Evolutionary conservation across 352 stramenopile genomes (phyloP).

Genomic region (Phytophthora sojae): DNA sequence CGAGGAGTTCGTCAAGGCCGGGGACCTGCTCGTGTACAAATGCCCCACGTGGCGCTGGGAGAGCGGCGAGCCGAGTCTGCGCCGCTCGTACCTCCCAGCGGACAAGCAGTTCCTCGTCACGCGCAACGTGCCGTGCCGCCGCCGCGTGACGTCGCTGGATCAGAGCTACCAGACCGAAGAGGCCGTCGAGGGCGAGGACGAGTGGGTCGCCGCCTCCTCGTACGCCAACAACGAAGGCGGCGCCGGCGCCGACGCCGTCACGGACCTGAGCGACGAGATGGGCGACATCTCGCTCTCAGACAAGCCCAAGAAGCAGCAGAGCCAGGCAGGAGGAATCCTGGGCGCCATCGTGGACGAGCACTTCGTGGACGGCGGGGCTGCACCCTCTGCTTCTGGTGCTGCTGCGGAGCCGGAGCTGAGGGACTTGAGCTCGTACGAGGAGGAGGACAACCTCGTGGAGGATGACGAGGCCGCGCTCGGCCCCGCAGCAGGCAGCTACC

Average conservation of each 20-base stretch:
- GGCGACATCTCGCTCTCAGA: conserved; percentile 65
- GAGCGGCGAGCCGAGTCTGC: conserved; percentile 64
- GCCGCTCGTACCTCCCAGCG: conserved; percentile 73
- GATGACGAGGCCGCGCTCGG: conserved; percentile 68
- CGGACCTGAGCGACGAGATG: conserved; percentile 64
- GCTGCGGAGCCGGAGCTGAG: conserved; percentile 36
- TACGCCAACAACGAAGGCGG: conserved; percentile 53
- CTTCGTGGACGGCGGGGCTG: conserved; percentile 33
- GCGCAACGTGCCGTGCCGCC: conserved; percentile 90
- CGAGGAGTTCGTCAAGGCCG: conserved; percentile 96
- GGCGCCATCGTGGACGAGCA: conserved; percentile 81
- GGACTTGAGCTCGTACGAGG: conserved; percentile 76
- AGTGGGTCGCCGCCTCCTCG: conserved; percentile 92
- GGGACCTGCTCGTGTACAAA: conserved; percentile 97
- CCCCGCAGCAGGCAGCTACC: conserved; percentile 41
- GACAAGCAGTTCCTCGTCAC: conserved; percentile 93
- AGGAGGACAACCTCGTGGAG: conserved; percentile 81
- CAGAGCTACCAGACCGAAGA: conserved; percentile 77
- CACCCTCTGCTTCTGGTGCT: not conserved
- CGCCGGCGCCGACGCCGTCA: conserved; percentile 24
- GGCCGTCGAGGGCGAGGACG: conserved; percentile 84
- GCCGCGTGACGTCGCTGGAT: conserved; percentile 80
- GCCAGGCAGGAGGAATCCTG: conserved; percentile 49
- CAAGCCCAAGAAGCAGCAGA: conserved; percentile 9
- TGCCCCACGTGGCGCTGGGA: conserved; percentile 97